A percentile compares a stretch with the other conserved stretches of the same genome.
phyloP scores from a whole-genome alignment of 2,329 filamentous ascomycete genomes.

The Xylaria multiplex region DNA sequence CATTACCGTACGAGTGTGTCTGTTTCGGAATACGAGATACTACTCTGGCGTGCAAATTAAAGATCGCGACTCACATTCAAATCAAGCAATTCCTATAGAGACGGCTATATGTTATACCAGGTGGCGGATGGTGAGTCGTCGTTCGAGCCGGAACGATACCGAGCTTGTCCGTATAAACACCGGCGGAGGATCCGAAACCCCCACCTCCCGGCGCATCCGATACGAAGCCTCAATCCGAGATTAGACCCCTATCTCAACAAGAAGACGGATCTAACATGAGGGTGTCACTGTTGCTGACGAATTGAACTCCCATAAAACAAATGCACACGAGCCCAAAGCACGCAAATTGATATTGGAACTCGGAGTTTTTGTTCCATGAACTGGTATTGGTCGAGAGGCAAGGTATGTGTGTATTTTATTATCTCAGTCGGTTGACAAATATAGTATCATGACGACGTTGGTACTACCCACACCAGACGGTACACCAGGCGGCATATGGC shows the following conservation, averaged over 20 bases:
- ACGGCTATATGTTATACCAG: neutral
- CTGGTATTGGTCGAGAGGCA: neutral
- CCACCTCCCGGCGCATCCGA: slow-evolving; percentile 22
- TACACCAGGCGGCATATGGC: slow-evolving; percentile 14
- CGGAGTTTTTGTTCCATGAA: neutral
- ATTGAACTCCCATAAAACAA: neutral
- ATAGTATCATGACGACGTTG: slow-evolving; percentile 10
- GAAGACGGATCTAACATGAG: neutral
- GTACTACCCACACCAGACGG: slow-evolving; percentile 20
- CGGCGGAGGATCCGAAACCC: slow-evolving; percentile 18
- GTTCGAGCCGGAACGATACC: slow-evolving; percentile 24
- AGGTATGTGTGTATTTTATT: neutral
- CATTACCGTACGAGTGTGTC: neutral
- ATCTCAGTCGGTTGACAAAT: slow-evolving; percentile 28
- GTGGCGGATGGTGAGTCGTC: neutral
- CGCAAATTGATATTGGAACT: neutral
- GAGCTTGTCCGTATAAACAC: slow-evolving; percentile 14
- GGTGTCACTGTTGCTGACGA: neutral
- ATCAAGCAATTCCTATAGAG: neutral
- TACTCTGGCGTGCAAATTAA: neutral
- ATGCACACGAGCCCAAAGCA: neutral
- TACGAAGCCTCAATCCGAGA: neutral
- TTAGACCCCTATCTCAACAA: neutral
- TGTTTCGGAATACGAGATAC: slow-evolving; percentile 12
- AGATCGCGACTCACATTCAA: slow-evolving; percentile 4